Base-by-base conservation (phyloP, 441 rosid species). In the Gossypium lobatum region DNA sequence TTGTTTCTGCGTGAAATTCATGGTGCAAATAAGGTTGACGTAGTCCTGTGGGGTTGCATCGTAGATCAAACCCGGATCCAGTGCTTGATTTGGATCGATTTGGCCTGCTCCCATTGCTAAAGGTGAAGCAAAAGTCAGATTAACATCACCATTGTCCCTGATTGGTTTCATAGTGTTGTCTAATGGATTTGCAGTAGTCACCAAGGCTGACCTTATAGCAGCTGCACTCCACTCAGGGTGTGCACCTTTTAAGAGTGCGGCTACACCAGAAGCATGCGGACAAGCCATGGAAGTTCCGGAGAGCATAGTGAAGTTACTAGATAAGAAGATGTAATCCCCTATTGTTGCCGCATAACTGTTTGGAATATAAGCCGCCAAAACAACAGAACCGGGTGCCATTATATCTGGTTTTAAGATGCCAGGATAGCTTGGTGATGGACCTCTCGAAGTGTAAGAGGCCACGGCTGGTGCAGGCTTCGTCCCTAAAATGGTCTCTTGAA, bases 51-150 rank as follows among this genome's bases (percentile, higher is more conserved):
- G 80, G 37, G 79, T 80, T 57, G 84, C 77, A 52, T 85, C 91
- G 64, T 85, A 88, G 50, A 88, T 70, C 81, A 83, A 70, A 67
- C 92, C 88, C 0, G 88, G 90, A 71, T 88, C 80, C 60, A 80
- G 70, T 34, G 92, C 87, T 23, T 69, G 74, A 64, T 84, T 21
- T 20, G 50, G 52, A 69, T 82, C 77, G 4, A 86, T 67, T 14
- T 85, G 88, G 39, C 88, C 70, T 64, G 70, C 54, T 64, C 70
- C 70, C 70, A 42, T 42, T 14, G 70, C 70, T 42, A 64, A 42
- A 42, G 70, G 70, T 20, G 70, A 64, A 42, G 70, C 70, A 13
- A 4, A 17, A 23, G 73, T 64, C 17, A 70, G 70, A 23, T 65
- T 61, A 3, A 2, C 9, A 21, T 28, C 53, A 4, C 84, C 87